Evolutionary conservation across 305 asterid species (phyloP), one percentile per base, ranked within the genome.

Genomic region (Nicotiana rustica): DNA sequence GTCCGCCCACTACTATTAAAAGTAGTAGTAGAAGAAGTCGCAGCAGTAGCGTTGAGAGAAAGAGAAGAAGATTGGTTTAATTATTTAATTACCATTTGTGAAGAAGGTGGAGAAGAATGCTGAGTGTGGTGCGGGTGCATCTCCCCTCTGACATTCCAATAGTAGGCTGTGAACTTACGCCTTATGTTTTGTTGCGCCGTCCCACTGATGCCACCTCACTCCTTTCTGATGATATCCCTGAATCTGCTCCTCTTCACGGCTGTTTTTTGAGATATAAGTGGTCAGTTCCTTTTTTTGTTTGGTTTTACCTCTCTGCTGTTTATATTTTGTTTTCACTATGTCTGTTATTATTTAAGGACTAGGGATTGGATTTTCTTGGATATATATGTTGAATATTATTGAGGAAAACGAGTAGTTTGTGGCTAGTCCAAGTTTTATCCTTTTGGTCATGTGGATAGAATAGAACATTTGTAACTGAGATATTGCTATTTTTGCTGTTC

Each of bases 111-210:
- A 56, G 81, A 60, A 88, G 83, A 78, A 88, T 88, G 91, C 87
- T 88, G 86, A 85, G 81, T 85, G 90, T 88, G 73, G 85, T 86
- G 66, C 83, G 91, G 81, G 88, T 88, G 83, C 91, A 88, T 86
- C 87, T 88, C 47, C 91, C 91, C 56, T 86, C 91, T 17, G 91
- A 88, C 70, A 88, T 88, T 86, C 91, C 91, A n/a, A 88, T 88
- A 5, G 91, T 88, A 66, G 91, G 91, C 80, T 88, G 91, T 73
- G 91, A 88, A 84, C 88, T 88, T 69, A 81, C 85, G 15, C 91
- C 91, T 1, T 88, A 88, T 36, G 90, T 88, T 13, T 84, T 88
- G 33, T 47, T 88, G 44, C 82, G 84, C 55, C 87, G 87, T 31
- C 87, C 89, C 12, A 87, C 85, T 18, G 83, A 88, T 44, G 79